Evolutionary conservation across 805 yeast genomes (phyloP), one percentile per base, ranked within the genome.

Genomic region (Starmerella sp.): DNA sequence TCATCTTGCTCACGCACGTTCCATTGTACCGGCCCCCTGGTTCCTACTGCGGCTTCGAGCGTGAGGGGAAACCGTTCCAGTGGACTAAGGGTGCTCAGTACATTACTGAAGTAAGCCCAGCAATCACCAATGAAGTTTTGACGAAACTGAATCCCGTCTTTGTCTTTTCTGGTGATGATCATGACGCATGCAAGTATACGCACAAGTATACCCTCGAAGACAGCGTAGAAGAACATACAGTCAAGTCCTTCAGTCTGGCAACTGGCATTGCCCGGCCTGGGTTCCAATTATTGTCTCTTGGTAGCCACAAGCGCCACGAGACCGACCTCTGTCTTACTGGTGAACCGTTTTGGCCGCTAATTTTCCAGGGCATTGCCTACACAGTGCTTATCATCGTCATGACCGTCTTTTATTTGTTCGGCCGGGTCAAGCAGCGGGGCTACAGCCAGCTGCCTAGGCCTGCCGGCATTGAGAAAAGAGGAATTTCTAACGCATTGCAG

Each of bases 151-250:
- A 76, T 47, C 99, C 99, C 0, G 73, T 73, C 14, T 68, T 82
- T 10, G 75, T 86, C 4, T 86, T 89, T 65, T 81, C 95, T 6
- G 99, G 98, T 1, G 99, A 93, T 67, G 98, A 93, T 67, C 99
- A 93, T 71, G 98, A 93, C 67, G 89, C 87, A 62, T 93, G 99
- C 67, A 87, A 85, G 60, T 76, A 84, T 34, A 70, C 71, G 22
- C 97, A 91, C 66, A 54, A 62, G 5, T 71, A 65, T 58, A 51
- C 57, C n/a, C 44, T 41, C 6, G 52, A 37, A 6, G 53, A 54
- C 10, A 62, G 59, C 2, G 74, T 80, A 3, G 83, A 82, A 51
- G 98, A 93, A 67, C 80, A 84, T 59, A 87, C 96, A 0, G 89
- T 90, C 32, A 93, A 93, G 68, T 81, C 95, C 4, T 80, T 84